Percentiles rank a stretch among this genome's conserved stretches.
phyloP scores from a whole-genome alignment of 495 filamentous ascomycete species.

The Penicilliopsis zonata region DNA sequence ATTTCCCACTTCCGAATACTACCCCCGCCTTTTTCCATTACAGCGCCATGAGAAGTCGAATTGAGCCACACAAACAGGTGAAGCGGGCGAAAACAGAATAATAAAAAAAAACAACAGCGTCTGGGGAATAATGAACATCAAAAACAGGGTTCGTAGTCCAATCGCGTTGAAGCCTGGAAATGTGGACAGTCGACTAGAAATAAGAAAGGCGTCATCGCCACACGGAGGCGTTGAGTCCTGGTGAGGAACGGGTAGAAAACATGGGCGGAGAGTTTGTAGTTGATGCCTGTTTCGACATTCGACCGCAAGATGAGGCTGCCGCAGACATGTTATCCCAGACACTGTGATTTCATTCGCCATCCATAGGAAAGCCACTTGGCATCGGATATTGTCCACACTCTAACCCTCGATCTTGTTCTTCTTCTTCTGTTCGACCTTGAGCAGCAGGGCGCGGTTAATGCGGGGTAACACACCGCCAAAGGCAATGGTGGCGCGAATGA shows the following conservation, averaged over 20 bases:
- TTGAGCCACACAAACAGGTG: no score
- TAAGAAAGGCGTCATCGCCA: constrained; percentile 18
- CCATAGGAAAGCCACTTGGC: constrained; percentile 15
- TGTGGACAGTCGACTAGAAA: no score
- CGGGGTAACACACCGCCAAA: constrained; percentile 97
- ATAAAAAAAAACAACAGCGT: constrained; percentile 12
- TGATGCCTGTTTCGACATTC: neutral
- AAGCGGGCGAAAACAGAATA: constrained; percentile 6
- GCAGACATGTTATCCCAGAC: constrained; percentile 5
- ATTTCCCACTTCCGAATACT: constrained; percentile 25
- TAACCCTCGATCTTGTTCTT: constrained; percentile 57
- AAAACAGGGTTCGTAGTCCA: no score
- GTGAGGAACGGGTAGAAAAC: constrained; percentile 7
- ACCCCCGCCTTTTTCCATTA: constrained; percentile 33
- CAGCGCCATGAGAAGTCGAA: constrained; percentile 28
- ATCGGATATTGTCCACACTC: constrained; percentile 14
- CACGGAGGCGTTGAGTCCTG: neutral
- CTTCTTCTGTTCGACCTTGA: constrained; percentile 99
- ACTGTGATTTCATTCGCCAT: neutral
- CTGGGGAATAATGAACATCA: constrained; percentile 12
- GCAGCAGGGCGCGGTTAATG: constrained; percentile 92
- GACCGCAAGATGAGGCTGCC: constrained; percentile 2
- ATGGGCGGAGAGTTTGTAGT: neutral
- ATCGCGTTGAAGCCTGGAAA: no score
- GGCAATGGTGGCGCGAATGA: constrained; percentile 95